Base-by-base conservation (phyloP, 192 early-diverging fungal genomes). In the Mortierella alpina region DNA sequence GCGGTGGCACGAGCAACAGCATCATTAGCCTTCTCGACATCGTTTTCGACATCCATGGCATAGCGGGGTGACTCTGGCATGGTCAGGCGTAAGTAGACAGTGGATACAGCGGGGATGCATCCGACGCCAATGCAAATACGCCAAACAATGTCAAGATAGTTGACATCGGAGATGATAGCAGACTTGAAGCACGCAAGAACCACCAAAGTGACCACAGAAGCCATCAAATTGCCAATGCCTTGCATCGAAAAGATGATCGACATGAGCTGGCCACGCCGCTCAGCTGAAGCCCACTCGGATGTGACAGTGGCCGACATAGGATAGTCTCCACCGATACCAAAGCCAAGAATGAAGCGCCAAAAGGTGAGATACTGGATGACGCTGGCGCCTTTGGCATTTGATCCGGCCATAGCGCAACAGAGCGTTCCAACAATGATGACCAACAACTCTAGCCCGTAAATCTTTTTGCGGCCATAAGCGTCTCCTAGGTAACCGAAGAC, bases 41-140 rank as follows among this genome's bases (percentile, higher is more conserved):
- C 76, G 62, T 86, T 86, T 63, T 88, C 71, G 42, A 84, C 83
- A 64, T 84, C 77, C 73, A 90, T 76, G 58, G 83, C 79, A 13
- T 92, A 97, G 64, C 95, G 93, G 46, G 96, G 96, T 23, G 96
- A 94, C 79, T 97, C 96, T 46, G 94, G 93, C 75, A 96, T 95
- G 63, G 93, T 95, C 68, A 94, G 65, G 31, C 93, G 92, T 82
- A 90, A 95, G 90, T 97, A 97, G 69, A 98, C 86, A 51, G 95
- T 92, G 22, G 84, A 82, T 10, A 93, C 63, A 8, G 89, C 92
- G 0, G 97, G 97, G 49, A 98, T 81, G 63, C 87, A 88, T 59
- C 96, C 95, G 50, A 95, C 76, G 52, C 91, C 95, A 23, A 96
- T 66, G 58, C 93, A 89, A 59, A 96, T 79, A 59, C 97, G 91